Evolutionary conservation across 257 asterid genomes (phyloP), one percentile per base, ranked within the genome.

Genomic region (Nicotiana obtusifolia): DNA sequence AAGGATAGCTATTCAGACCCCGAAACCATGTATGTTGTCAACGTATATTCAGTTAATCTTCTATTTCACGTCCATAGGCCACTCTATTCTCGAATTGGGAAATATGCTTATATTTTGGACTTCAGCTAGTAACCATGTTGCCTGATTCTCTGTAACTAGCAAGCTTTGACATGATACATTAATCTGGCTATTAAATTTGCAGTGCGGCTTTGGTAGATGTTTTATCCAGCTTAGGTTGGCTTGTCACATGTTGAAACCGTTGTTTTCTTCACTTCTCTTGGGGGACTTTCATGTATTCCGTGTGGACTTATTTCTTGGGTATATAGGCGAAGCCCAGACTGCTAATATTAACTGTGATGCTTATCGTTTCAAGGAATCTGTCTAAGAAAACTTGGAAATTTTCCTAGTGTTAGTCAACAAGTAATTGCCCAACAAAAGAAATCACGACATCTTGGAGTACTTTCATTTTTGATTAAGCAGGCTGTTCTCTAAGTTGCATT

Each of bases 1-100:
- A 94, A 92, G 92, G 98, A 93, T 81, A 84, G 90, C 86, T 91
- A 91, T 86, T 87, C 89, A 53, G 92, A 89, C 87, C 93, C 97
- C 57, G 98, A 96, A 82, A 86, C 89, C 82, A 89, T 94, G 98
- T 95, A 92, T 54, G 84, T 57, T 64, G 78, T 83, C 15, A 24
- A 24, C 8, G 10, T 75, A 47, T 49, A 15, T 75, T 49, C 79
- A 47, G 37, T 4, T 73, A 2, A 2, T 24, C 44, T 75, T 37
- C 26, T 49, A n/a, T 47, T 24, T 47, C 41, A 24, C 4, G 2
- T 15, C 79, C 60, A 49, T 26, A 75, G 35, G 22, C 7, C 24
- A 75, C 41, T 49, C 79, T 75, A 2, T 75, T 75, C 52, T 44
- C 47, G 8, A 20, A 71, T 71, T 44, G 7, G 35, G 60, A 44